phyloP scores from a whole-genome alignment of 1,139 yeast genomes.

The Diutina siamensis region DNA sequence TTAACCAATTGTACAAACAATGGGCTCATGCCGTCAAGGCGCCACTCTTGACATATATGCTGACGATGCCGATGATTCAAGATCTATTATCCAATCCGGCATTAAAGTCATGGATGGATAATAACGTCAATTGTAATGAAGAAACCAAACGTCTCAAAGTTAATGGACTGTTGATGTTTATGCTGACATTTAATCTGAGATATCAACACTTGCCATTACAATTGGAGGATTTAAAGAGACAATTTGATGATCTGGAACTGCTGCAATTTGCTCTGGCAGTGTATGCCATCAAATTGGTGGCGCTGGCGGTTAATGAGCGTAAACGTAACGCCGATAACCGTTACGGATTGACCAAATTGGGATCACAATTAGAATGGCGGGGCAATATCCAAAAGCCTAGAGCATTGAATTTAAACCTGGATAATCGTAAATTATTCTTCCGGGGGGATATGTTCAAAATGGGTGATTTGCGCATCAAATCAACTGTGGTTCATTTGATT shows the following conservation, averaged over 20 bases:
- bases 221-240: slow-evolving; percentile 43
- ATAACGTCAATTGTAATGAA: slow-evolving; percentile 26
- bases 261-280: slow-evolving; percentile 44
- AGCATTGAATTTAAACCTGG: slow-evolving; percentile 43
- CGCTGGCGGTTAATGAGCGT: slow-evolving; percentile 32
- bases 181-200: slow-evolving; percentile 68
- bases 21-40: slow-evolving; percentile 56
- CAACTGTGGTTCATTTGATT: slow-evolving; percentile 41
- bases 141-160: slow-evolving; percentile 35
- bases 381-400: slow-evolving; percentile 21
- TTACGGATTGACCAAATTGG: slow-evolving; percentile 34
- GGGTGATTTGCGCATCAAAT: slow-evolving; percentile 49
- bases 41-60: slow-evolving; percentile 50
- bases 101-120: slow-evolving; percentile 38
- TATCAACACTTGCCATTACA: slow-evolving; percentile 63
- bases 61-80: slow-evolving; percentile 19
- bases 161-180: slow-evolving; percentile 49
- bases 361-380: slow-evolving; percentile 40
- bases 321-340: slow-evolving; percentile 46
- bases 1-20: slow-evolving; percentile 51
- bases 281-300: slow-evolving; percentile 26
- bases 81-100: slow-evolving; percentile 27
- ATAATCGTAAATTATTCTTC: slow-evolving; percentile 43
- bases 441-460: slow-evolving; percentile 53
- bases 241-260: slow-evolving; percentile 41